Percentiles rank a stretch among this genome's conserved stretches.
Conservation (phyloP, 179 eudicot species). For the Silene noctiflora region DNA sequence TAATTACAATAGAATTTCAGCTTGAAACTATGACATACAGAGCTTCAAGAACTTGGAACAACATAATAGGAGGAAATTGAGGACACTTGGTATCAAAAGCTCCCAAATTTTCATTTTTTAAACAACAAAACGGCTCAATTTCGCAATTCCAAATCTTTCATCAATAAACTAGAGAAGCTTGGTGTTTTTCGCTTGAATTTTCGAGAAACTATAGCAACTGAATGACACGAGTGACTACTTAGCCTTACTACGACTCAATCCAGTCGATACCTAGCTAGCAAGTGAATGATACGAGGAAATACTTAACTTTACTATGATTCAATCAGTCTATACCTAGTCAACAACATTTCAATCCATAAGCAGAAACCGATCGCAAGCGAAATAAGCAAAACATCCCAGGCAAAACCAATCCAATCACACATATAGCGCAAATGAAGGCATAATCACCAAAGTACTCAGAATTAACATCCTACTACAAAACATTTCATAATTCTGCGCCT, state of each 20-base stretch:
- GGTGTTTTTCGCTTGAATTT: neutral
- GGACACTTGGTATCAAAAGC: neutral
- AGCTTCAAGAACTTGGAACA: neutral
- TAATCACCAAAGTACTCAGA: no score
- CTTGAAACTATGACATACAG: neutral
- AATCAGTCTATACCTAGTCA: neutral
- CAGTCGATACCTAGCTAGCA: neutral
- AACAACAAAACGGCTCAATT: neutral
- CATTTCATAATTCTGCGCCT: neutral
- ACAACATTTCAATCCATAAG: neutral
- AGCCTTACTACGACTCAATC: neutral
- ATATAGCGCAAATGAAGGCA: no score
- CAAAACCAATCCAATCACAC: no score
- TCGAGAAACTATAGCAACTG: no score
- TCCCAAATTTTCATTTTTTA: neutral
- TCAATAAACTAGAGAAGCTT: neutral
- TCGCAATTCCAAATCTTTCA: no score
- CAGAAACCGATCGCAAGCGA: neutral
- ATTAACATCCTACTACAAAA: neutral
- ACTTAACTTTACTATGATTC: neutral
- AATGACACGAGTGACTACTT: neutral
- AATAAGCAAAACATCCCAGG: neutral
- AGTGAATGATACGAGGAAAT: neutral
- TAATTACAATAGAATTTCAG: neutral
- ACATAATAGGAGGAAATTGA: neutral